Percentiles rank a stretch among this genome's conserved stretches.
Conservation (phyloP, 2,329 filamentous ascomycete genomes). For the Neophaeococcomyces aloes region DNA sequence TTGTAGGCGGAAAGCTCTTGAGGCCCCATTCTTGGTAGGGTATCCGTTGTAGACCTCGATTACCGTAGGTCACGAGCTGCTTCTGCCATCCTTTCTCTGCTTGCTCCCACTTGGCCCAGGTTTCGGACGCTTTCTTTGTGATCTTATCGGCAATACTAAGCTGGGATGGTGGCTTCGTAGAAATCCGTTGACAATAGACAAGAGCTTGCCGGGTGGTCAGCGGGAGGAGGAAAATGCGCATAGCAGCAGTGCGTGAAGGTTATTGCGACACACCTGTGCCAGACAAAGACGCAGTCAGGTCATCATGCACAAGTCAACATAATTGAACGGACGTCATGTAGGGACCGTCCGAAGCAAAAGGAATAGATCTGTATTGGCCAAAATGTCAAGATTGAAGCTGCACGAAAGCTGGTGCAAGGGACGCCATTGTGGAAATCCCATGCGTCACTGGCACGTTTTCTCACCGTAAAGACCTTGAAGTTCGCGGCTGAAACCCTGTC, state of each 20-base stretch:
- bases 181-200: constrained; percentile 76
- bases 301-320: neutral
- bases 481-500: neutral
- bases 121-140: constrained; percentile 59
- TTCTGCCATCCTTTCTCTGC: constrained; percentile 80
- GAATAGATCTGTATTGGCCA: neutral
- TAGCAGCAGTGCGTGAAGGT: constrained; percentile 32
- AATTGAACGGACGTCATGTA: neutral
- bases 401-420: neutral
- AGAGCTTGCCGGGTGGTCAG: constrained; percentile 84
- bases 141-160: constrained; percentile 57
- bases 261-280: constrained; percentile 3
- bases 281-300: neutral
- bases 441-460: neutral
- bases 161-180: constrained; percentile 44
- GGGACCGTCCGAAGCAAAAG: neutral
- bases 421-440: neutral
- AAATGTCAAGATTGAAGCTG: neutral
- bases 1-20: constrained; percentile 82
- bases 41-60: constrained; percentile 72
- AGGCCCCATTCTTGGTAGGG: constrained; percentile 97
- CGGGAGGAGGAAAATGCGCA: constrained; percentile 90
- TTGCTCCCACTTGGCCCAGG: constrained; percentile 82
- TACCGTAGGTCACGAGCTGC: constrained; percentile 74
- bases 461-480: neutral